phyloP scores from a whole-genome alignment of 208 protist genomes.

The Trypanosoma lewisi region DNA sequence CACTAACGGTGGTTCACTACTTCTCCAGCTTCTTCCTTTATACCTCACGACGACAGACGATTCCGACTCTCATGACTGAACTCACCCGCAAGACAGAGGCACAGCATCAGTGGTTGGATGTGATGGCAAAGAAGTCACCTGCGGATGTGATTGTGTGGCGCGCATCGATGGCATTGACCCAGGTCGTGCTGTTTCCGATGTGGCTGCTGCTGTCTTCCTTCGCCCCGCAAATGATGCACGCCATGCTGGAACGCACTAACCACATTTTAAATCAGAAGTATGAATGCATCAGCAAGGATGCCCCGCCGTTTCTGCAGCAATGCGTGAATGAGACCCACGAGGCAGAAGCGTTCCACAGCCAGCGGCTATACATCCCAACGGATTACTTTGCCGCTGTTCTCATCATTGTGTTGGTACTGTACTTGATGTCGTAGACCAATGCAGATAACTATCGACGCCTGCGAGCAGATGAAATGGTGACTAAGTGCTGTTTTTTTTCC shows the following conservation, averaged over 20 bases:
- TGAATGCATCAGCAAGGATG: slow-evolving; percentile 44
- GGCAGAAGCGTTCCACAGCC: slow-evolving; percentile 51
- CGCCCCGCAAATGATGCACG: slow-evolving; percentile 74
- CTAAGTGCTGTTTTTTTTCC: not conserved
- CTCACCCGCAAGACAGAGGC: slow-evolving; percentile 44
- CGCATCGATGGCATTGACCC: slow-evolving; percentile 36
- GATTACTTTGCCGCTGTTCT: slow-evolving; percentile 60
- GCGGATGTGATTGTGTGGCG: slow-evolving; percentile 51
- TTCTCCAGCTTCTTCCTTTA: slow-evolving; percentile 77
- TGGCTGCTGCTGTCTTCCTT: slow-evolving; percentile 58
- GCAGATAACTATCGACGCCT: not conserved
- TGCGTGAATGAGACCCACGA: slow-evolving; percentile 32
- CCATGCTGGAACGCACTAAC: slow-evolving; percentile 57
- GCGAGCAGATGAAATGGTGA: not conserved
- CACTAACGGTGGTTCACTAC: slow-evolving; percentile 81
- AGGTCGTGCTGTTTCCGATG: slow-evolving; percentile 64
- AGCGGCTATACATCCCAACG: slow-evolving; percentile 48
- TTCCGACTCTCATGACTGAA: slow-evolving; percentile 51
- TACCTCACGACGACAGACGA: slow-evolving; percentile 34
- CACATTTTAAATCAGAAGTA: slow-evolving; percentile 77
- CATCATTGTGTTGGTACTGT: slow-evolving; percentile 55
- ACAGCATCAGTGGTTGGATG: slow-evolving; percentile 50
- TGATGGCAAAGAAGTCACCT: slow-evolving; percentile 44
- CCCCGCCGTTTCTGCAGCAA: slow-evolving; percentile 53
- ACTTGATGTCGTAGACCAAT: slow-evolving; percentile 26